phyloP scores from a whole-genome alignment of 2,329 filamentous ascomycete species.

The Salinomyces thailandicus region DNA sequence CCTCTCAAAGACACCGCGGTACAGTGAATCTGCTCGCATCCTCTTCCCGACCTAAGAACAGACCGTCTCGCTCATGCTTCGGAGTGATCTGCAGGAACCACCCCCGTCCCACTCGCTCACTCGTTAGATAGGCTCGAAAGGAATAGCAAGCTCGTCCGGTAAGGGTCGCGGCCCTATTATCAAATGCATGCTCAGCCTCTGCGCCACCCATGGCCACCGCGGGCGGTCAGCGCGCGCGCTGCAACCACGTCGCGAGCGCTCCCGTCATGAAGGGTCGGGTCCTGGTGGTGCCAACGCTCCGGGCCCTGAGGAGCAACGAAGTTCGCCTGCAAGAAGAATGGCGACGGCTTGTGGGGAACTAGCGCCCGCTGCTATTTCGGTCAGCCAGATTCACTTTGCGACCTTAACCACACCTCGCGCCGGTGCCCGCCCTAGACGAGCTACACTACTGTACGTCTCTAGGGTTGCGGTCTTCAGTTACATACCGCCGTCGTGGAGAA shows the following conservation, averaged over 20 bases:
- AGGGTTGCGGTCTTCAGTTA: too few species aligned
- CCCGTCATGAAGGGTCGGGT: too few species aligned
- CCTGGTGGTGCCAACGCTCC: too few species aligned
- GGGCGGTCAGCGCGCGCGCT: background rate
- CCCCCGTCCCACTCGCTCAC: background rate
- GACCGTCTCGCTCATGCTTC: background rate
- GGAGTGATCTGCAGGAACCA: conserved; percentile 4
- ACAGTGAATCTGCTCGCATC: background rate
- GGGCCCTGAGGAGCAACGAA: too few species aligned
- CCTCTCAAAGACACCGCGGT: background rate
- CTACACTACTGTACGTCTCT: too few species aligned
- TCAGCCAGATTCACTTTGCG: too few species aligned
- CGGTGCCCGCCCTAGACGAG: too few species aligned
- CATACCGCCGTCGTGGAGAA: too few species aligned
- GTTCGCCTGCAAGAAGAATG: too few species aligned
- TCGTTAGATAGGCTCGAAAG: background rate
- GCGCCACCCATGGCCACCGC: background rate
- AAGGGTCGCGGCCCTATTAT: background rate
- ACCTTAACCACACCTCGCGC: too few species aligned
- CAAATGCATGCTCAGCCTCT: conserved; percentile 2
- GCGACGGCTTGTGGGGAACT: too few species aligned
- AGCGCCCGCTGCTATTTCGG: too few species aligned
- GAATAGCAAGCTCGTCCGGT: background rate
- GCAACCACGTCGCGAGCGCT: background rate
- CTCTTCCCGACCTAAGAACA: background rate